These are phyloP conservation scores for Dichomitus squalens DNA, from an alignment of 1,284 basidiomycete genomes.

Conservation along the genomic window DNA sequence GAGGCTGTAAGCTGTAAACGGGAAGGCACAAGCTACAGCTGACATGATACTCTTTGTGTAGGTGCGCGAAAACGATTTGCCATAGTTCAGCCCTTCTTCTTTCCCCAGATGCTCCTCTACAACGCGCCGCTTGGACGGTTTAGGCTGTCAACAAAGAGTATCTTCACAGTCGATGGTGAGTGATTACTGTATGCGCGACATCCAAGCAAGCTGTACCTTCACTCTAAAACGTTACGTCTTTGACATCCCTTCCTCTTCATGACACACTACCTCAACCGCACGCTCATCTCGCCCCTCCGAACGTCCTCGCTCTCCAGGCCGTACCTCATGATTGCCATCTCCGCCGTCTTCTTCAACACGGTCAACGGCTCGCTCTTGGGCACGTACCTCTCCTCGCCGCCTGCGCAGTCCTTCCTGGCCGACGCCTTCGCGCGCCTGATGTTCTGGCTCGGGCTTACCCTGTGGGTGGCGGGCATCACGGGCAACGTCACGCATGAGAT, in stretches of 20 bases:
- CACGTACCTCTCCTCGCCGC: slow-evolving; percentile 63
- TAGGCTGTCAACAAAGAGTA: slow-evolving; percentile 45
- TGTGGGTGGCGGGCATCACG: slow-evolving; percentile 73
- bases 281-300: slow-evolving; percentile 80
- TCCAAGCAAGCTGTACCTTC: no score
- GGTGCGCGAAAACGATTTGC: slow-evolving; percentile 38
- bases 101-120: slow-evolving; percentile 42
- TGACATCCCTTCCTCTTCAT: slow-evolving; percentile 61
- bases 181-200: not conserved
- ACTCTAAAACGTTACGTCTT: not conserved
- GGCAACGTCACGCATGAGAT: slow-evolving; percentile 92
- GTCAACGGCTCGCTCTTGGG: slow-evolving; percentile 76
- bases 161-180: slow-evolving; percentile 58
- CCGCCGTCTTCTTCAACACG: slow-evolving; percentile 69
- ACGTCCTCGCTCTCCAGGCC: slow-evolving; percentile 80
- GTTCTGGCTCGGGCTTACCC: slow-evolving; percentile 64
- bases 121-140: slow-evolving; percentile 84
- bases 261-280: slow-evolving; percentile 84
- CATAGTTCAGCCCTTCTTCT: slow-evolving; percentile 29
- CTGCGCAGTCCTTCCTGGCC: slow-evolving; percentile 44
- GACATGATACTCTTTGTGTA: slow-evolving; percentile 7
- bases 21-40: not conserved
- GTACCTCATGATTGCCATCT: slow-evolving; percentile 67
- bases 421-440: slow-evolving; percentile 38
- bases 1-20: not conserved